Evolutionary conservation across 257 asterid genomes (phyloP).

Genomic region (Nyctanthes arbortristis): DNA sequence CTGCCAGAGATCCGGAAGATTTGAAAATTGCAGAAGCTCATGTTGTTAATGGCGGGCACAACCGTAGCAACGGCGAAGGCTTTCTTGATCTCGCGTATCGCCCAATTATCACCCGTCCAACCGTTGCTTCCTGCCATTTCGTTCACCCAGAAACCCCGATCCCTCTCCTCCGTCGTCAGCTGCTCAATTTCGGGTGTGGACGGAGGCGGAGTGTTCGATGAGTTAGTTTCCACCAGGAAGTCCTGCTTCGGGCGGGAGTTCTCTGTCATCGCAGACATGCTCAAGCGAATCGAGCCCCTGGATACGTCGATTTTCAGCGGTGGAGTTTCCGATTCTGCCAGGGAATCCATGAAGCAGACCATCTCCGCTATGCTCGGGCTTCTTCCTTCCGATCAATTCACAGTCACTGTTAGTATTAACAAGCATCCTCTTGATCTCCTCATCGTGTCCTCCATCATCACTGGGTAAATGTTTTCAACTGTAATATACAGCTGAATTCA

Average conservation of each 20-base stretch:
- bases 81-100: slow-evolving; percentile 52
- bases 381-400: slow-evolving; percentile 88
- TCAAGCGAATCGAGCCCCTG: slow-evolving; percentile 82
- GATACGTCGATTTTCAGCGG: slow-evolving; percentile 71
- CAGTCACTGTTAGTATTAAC: slow-evolving; percentile 66
- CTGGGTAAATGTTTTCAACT: slow-evolving; percentile 56
- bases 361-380: slow-evolving; percentile 92
- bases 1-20: slow-evolving; percentile 36
- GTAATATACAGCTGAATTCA: slow-evolving; percentile 13
- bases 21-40: neutral
- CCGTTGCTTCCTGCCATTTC: slow-evolving; percentile 35
- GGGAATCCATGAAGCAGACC: slow-evolving; percentile 98
- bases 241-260: slow-evolving; percentile 77
- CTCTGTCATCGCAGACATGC: slow-evolving; percentile 82
- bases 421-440: slow-evolving; percentile 75
- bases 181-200: slow-evolving; percentile 85
- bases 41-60: slow-evolving; percentile 52
- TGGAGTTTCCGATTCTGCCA: slow-evolving; percentile 83
- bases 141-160: too few relatives aligned
- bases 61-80: slow-evolving; percentile 59
- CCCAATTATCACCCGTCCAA: slow-evolving; percentile 50
- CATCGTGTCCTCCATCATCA: slow-evolving; percentile 74
- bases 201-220: slow-evolving; percentile 96
- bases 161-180: slow-evolving; percentile 45
- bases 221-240: slow-evolving; percentile 82